Base-by-base conservation (phyloP, 106 monocot genomes). In the Acanthochlamys bracteata region DNA sequence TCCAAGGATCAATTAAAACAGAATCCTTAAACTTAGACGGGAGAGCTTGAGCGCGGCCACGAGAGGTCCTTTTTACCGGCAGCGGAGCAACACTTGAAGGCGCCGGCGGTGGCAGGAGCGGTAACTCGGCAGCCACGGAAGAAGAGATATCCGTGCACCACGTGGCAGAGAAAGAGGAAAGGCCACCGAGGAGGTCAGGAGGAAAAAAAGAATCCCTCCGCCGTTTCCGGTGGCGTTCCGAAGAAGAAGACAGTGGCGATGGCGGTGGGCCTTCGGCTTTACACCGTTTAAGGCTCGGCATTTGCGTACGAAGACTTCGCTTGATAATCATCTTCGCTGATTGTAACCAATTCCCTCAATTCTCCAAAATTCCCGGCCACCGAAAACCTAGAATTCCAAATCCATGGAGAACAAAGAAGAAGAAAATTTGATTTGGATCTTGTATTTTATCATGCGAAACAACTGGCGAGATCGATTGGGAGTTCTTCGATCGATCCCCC, bases 21-120 rank as follows among this genome's bases (percentile, higher is more conserved):
- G 95, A 88, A 49, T 92, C 83, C 60, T 64, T 85, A 60, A 88
- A 92, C 60, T 67, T 58, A 13, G 81, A 78, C 25, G 88, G 84
- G 16, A 78, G 59, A 20, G 69, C 77, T 68, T 67, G 80, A 21
- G 66, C 68, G 21, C 88, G 66, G 12, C 80, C 84, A 25, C 80
- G 39, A 17, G 73, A 74, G 4, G 78, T 74, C 68, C 79, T 68
- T 60, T 78, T 73, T n/a, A 82, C 42, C 47, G 81, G 79, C 59
- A 65, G 78, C 24, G 55, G 33, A 33, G 33, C 33, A 33, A 33
- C 33, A 33, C 33, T 33, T 6, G 33, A 33, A 33, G 33, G 33
- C 6, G 33, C 33, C 6, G 33, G 47, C 52, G 60, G 6, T 43
- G 46, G 43, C 20, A 55, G 55, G 55, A 10, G 55, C 10, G 20